Percentiles rank a stretch among this genome's conserved stretches.
Evolutionary conservation across 441 rosid species (phyloP).

Genomic region (Omphalea diandra): DNA sequence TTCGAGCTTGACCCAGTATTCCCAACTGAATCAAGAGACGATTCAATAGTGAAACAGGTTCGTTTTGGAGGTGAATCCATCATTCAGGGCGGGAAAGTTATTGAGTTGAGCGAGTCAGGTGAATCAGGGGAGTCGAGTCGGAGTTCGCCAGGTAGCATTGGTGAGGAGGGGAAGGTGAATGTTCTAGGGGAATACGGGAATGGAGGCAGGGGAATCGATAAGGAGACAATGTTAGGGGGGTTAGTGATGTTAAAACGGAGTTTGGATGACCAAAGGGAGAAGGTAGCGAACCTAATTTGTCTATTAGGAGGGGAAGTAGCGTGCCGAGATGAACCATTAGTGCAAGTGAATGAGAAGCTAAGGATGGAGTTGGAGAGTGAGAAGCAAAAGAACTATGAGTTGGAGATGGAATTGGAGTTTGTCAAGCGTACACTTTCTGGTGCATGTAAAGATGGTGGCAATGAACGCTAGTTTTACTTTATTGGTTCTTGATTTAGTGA

Average conservation of each 20-base stretch:
- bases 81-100: conserved; percentile 17
- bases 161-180: neutral
- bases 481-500: conserved; percentile 6
- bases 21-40: conserved; percentile 36
- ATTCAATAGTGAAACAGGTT: conserved; percentile 27
- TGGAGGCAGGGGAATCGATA: conserved; percentile 22
- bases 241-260: conserved; percentile 50
- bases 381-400: conserved; percentile 46
- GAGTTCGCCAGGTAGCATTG: conserved; percentile 18
- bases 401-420: conserved; percentile 48
- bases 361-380: conserved; percentile 55
- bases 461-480: conserved; percentile 5
- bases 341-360: conserved; percentile 43
- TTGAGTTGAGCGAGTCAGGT: conserved; percentile 19
- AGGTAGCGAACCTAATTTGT: conserved; percentile 44
- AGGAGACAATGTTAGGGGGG: conserved; percentile 45
- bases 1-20: conserved; percentile 72
- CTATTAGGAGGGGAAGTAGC: conserved; percentile 44
- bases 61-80: conserved; percentile 37
- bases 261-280: conserved; percentile 65
- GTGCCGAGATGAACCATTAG: conserved; percentile 43
- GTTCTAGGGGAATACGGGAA: conserved; percentile 4
- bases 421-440: conserved; percentile 35
- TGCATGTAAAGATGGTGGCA: conserved; percentile 13
- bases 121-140: conserved; percentile 25